These are phyloP conservation scores for Ogataea nitratoaversa DNA, from an alignment of 805 yeast species.

Conservation along the genomic window DNA sequence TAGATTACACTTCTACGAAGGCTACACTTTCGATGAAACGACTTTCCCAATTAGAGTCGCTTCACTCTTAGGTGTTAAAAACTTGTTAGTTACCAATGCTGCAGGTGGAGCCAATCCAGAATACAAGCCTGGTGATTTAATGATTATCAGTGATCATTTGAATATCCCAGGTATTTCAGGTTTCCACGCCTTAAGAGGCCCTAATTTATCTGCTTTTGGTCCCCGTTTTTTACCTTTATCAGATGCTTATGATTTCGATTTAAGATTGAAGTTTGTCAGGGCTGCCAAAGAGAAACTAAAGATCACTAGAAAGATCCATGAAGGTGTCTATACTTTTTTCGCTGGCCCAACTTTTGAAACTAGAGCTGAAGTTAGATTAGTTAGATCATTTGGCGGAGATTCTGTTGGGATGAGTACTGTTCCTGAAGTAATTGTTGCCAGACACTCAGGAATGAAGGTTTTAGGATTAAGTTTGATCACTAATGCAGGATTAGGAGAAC, in stretches of 20 bases:
- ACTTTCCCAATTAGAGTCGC: slow-evolving; percentile 84
- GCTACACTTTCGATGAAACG: slow-evolving; percentile 75
- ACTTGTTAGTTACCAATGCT: slow-evolving; percentile 86
- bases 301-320: slow-evolving; percentile 64
- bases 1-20: slow-evolving; percentile 88
- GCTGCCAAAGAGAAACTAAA: slow-evolving; percentile 41
- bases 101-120: slow-evolving; percentile 80
- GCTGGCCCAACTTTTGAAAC: slow-evolving; percentile 95
- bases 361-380: slow-evolving; percentile 83
- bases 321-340: slow-evolving; percentile 81
- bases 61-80: slow-evolving; percentile 52
- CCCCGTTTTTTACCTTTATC: slow-evolving; percentile 84
- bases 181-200: slow-evolving; percentile 80
- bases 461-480: slow-evolving; percentile 85
- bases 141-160: slow-evolving; percentile 87
- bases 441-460: slow-evolving; percentile 80
- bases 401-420: slow-evolving; percentile 98
- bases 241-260: slow-evolving; percentile 79
- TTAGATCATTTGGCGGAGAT: slow-evolving; percentile 75
- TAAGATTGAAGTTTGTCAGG: slow-evolving; percentile 58
- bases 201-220: slow-evolving; percentile 75
- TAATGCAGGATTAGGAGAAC: slow-evolving; percentile 68
- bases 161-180: slow-evolving; percentile 92
- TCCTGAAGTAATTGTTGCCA: slow-evolving; percentile 90
- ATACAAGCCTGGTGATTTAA: slow-evolving; percentile 79